A percentile compares a stretch with the other conserved stretches of the same genome.
These are phyloP conservation scores for Phycomyces nitens DNA, from an alignment of 192 early-diverging fungal species.

Conservation along the genomic window DNA sequence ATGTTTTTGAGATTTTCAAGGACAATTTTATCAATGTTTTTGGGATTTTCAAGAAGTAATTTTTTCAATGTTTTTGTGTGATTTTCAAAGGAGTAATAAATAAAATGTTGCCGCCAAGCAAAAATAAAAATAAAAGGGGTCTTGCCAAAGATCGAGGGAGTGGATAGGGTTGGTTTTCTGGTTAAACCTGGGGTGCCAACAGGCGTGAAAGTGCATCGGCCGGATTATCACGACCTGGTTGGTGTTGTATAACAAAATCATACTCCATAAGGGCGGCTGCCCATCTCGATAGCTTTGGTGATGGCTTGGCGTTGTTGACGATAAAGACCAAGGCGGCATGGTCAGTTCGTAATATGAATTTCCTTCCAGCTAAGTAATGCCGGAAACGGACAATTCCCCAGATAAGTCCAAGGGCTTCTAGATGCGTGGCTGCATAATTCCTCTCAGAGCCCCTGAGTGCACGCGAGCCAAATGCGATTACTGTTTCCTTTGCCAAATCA, in stretches of 20 bases:
- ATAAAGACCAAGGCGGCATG: neutral
- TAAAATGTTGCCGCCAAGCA: no score
- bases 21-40: no score
- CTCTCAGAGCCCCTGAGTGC: neutral
- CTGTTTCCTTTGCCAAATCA: neutral
- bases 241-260: neutral
- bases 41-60: no score
- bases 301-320: neutral
- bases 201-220: neutral
- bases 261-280: neutral
- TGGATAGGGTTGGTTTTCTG: no score
- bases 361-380: neutral
- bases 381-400: neutral
- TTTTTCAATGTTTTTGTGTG: no score
- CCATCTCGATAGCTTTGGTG: slow-evolving; percentile 3
- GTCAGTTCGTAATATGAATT: neutral
- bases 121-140: neutral
- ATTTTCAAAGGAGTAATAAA: no score
- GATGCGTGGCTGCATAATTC: slow-evolving; percentile 6
- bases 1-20: no score
- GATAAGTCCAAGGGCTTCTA: neutral
- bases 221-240: neutral
- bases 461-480: neutral
- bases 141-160: neutral
- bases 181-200: neutral